Conservation (phyloP, 2,329 filamentous ascomycete species). For the Fonsecaea pugnacius region DNA sequence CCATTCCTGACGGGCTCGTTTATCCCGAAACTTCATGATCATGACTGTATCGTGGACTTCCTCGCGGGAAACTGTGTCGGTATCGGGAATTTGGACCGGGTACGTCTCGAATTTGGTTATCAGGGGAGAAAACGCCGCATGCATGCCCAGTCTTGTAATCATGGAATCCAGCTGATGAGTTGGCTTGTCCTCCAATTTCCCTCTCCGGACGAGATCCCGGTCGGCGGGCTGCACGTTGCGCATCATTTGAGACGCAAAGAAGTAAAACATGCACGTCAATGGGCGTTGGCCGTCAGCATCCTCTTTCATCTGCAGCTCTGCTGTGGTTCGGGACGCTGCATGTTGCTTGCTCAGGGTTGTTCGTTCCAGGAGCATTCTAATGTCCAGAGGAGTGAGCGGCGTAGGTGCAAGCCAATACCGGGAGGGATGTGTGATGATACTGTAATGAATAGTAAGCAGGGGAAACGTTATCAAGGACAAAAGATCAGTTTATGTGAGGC, state of each 20-base stretch:
- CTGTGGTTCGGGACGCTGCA: conserved; percentile 10
- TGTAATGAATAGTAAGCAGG: neutral
- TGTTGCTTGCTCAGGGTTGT: conserved; percentile 18
- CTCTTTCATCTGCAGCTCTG: conserved; percentile 1
- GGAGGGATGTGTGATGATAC: neutral
- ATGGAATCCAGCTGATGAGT: conserved; percentile 38
- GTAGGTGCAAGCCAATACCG: neutral
- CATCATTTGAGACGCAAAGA: conserved; percentile 40
- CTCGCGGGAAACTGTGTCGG: conserved; percentile 29
- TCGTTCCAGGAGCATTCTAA: conserved; percentile 21
- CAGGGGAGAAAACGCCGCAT: conserved; percentile 37
- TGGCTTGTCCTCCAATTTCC: conserved; percentile 19
- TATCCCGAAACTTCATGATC: conserved; percentile 39
- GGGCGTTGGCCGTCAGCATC: conserved; percentile 25
- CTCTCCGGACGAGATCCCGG: conserved; percentile 26
- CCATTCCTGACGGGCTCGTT: conserved; percentile 38
- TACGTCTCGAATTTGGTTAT: conserved; percentile 39
- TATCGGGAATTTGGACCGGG: conserved; percentile 38
- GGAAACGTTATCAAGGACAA: neutral
- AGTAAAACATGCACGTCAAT: conserved; percentile 40
- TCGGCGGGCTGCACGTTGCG: conserved; percentile 35
- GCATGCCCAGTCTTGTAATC: conserved; percentile 36
- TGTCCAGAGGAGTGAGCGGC: neutral
- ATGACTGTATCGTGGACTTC: conserved; percentile 40
- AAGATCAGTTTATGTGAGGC: neutral